Percentiles rank a stretch among this genome's conserved stretches.
Evolutionary conservation across 257 asterid genomes (phyloP).

Genomic region (Paraleonurus japonicus): DNA sequence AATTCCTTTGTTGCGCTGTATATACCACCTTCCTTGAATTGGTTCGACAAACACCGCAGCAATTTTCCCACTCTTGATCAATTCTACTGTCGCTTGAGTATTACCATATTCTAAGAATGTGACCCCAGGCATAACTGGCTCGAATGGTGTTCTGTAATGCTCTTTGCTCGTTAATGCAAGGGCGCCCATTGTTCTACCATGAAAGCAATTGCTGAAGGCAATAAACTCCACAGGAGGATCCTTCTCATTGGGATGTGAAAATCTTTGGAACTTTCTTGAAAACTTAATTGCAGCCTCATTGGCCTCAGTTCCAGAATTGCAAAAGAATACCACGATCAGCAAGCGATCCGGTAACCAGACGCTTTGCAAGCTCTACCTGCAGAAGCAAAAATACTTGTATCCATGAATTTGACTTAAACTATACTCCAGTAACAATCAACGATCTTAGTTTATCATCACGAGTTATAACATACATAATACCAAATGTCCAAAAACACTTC

Average conservation of each 20-base stretch:
- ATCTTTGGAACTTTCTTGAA: conserved; percentile 75
- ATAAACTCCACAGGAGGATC: conserved; percentile 70
- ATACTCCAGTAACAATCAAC: background rate
- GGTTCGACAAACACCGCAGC: conserved; percentile 99
- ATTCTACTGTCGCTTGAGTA: conserved; percentile 56
- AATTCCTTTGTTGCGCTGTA: conserved; percentile 73
- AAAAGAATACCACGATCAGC: conserved; percentile 98
- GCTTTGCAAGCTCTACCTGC: conserved; percentile 92
- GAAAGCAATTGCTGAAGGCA: conserved; percentile 62
- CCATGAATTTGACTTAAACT: background rate
- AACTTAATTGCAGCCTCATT: conserved; percentile 95
- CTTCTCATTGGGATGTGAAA: conserved; percentile 45
- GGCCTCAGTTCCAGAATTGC: conserved; percentile 98
- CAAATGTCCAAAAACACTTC: background rate
- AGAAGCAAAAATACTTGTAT: background rate
- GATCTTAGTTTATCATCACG: background rate
- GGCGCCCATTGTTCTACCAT: conserved; percentile 91
- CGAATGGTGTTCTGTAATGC: conserved; percentile 74
- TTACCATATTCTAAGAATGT: conserved; percentile 77
- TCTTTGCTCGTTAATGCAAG: conserved; percentile 93
- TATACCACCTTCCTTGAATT: conserved; percentile 99
- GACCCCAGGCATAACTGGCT: conserved; percentile 97
- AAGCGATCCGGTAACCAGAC: conserved; percentile 62
- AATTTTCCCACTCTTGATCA: conserved; percentile 61
- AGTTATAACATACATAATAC: background rate